Percentiles rank a stretch among this genome's conserved stretches.
Conservation (phyloP, 164 flowering plant species). For the Cinnamomum chago region DNA sequence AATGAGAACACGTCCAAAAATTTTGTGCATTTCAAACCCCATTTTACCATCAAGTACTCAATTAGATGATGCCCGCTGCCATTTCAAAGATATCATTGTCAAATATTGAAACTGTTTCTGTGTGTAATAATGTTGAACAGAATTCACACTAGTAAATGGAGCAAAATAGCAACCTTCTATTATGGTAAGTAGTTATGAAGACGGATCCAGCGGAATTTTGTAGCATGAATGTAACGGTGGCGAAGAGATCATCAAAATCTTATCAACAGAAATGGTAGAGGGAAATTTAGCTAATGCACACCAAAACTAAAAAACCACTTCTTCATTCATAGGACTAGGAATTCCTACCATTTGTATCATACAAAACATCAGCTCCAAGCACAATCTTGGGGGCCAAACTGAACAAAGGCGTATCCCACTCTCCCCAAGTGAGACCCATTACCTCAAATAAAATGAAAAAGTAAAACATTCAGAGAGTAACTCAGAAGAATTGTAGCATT, state of each 20-base stretch:
- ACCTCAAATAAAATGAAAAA: constrained; percentile 39
- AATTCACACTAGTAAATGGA: neutral
- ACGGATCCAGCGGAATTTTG: constrained; percentile 64
- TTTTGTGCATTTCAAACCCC: constrained; percentile 82
- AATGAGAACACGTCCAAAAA: constrained; percentile 83
- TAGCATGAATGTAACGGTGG: constrained; percentile 84
- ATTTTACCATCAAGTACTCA: constrained; percentile 87
- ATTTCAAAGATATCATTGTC: neutral
- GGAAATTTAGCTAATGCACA: neutral
- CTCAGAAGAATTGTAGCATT: neutral
- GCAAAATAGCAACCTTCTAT: constrained; percentile 55
- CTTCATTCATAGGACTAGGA: neutral
- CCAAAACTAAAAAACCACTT: neutral
- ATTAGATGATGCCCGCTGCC: constrained; percentile 92
- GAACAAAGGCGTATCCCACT: constrained; percentile 73
- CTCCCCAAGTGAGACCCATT: constrained; percentile 85
- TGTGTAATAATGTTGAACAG: neutral
- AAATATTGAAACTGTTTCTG: neutral
- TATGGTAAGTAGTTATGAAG: constrained; percentile 86
- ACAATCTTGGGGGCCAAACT: constrained; percentile 56
- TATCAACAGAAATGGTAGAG: constrained; percentile 7
- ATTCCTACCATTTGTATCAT: constrained; percentile 64
- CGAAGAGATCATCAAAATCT: constrained; percentile 90
- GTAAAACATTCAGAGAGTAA: neutral
- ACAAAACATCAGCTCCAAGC: constrained; percentile 94